Conservation (phyloP, 23 red algal genomes). For the Gracilaria caudata region DNA sequence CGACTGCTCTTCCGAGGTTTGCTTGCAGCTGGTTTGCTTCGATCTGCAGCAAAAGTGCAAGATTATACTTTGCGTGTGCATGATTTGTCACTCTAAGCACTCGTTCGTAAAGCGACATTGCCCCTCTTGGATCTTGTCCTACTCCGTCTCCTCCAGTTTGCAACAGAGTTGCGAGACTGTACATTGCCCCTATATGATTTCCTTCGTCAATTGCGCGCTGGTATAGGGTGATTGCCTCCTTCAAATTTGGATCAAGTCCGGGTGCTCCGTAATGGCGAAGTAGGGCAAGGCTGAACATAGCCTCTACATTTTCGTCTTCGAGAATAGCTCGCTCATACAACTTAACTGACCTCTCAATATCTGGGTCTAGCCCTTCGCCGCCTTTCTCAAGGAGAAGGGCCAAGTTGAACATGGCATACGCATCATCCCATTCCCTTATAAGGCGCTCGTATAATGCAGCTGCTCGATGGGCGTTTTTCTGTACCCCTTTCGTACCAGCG, state of each 20-base stretch:
- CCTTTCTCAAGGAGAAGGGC: slow-evolving; percentile 26
- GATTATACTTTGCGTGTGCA: slow-evolving; percentile 33
- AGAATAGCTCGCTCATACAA: slow-evolving; percentile 32
- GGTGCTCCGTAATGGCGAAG: slow-evolving; percentile 13
- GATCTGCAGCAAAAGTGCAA: slow-evolving; percentile 31
- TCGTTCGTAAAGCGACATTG: slow-evolving; percentile 26
- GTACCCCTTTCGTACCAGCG: slow-evolving; percentile 15
- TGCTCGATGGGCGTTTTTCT: not conserved
- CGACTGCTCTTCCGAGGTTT: not conserved
- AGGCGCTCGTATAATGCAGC: slow-evolving; percentile 19
- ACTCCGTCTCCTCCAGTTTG: slow-evolving; percentile 35
- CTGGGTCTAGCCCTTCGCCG: not conserved
- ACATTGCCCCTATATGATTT: slow-evolving; percentile 17
- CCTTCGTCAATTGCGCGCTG: slow-evolving; percentile 4
- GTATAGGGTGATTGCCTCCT: slow-evolving; percentile 10
- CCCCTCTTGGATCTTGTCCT: not conserved
- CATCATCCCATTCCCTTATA: slow-evolving; percentile 13
- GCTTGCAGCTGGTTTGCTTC: not conserved
- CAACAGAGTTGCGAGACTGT: slow-evolving; percentile 12
- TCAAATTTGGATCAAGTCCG: not conserved
- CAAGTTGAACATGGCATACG: slow-evolving; percentile 26
- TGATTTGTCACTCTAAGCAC: not conserved
- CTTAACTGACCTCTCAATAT: not conserved
- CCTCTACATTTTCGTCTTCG: slow-evolving; percentile 17
- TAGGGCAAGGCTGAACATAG: slow-evolving; percentile 38